These are phyloP conservation scores for Stachybotrys echinatus DNA, from an alignment of 2,329 filamentous ascomycete genomes.

Conservation along the genomic window DNA sequence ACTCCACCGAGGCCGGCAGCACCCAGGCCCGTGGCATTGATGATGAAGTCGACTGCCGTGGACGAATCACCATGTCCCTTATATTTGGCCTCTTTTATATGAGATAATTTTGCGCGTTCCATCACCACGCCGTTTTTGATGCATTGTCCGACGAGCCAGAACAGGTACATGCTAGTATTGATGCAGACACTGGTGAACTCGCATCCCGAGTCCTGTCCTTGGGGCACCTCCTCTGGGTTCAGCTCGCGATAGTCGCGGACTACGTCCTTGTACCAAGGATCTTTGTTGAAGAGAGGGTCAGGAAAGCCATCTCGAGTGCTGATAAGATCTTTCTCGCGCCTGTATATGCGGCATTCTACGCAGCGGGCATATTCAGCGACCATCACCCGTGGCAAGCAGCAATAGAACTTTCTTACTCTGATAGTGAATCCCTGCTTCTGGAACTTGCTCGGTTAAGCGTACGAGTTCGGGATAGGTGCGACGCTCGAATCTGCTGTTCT, in stretches of 20 bases:
- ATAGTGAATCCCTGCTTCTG: slow-evolving; percentile 77
- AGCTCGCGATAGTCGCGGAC: slow-evolving; percentile 67
- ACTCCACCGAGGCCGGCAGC: slow-evolving; percentile 77
- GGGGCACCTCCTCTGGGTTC: slow-evolving; percentile 50
- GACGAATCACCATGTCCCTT: slow-evolving; percentile 45
- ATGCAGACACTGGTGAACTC: slow-evolving; percentile 84
- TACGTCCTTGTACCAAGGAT: slow-evolving; percentile 71
- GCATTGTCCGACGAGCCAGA: slow-evolving; percentile 80
- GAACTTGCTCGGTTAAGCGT: slow-evolving; percentile 56
- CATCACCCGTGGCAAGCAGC: background rate
- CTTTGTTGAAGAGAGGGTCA: slow-evolving; percentile 56
- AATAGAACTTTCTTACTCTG: slow-evolving; percentile 44
- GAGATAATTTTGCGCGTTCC: slow-evolving; percentile 56
- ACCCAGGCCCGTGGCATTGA: slow-evolving; percentile 82
- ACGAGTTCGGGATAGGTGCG: slow-evolving; percentile 60
- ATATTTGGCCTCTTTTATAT: slow-evolving; percentile 63
- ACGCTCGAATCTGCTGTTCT: slow-evolving; percentile 51
- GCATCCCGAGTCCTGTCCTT: slow-evolving; percentile 65
- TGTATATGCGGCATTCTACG: slow-evolving; percentile 43
- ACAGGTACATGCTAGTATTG: slow-evolving; percentile 82
- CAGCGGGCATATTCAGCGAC: slow-evolving; percentile 4
- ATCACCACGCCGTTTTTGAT: slow-evolving; percentile 66
- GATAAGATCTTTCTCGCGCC: slow-evolving; percentile 57
- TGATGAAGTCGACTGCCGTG: slow-evolving; percentile 55
- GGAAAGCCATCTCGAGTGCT: slow-evolving; percentile 33